Evolutionary conservation across 2,329 filamentous ascomycete species (phyloP), one percentile per base, ranked within the genome.

Genomic region (Dichotomopilus funicola): DNA sequence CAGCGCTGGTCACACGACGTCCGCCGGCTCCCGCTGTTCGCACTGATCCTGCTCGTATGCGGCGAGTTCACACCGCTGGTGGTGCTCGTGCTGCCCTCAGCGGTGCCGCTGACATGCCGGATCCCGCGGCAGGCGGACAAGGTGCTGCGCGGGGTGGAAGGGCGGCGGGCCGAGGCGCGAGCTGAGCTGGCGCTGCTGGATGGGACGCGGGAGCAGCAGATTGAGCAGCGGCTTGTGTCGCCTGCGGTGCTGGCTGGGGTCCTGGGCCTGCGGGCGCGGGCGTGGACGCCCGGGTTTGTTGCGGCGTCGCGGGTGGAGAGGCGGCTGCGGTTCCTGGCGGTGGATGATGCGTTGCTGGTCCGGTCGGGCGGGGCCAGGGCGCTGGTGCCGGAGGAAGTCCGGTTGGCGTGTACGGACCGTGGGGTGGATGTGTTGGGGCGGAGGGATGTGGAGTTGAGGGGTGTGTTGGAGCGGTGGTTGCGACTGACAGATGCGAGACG

Each of bases 1-100:
- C 74, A 74, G 58, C 81, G 92, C 56, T 85, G 84, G 43, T 74
- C 76, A 43, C 80, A 87, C 64, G 94, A 97, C 69, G 72, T 89
- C 46, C 73, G 82, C n/a, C 85, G 90, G 31, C 76, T 96, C 51
- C 89, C 91, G 0, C 70, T 88, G 1, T 96, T 99, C 68, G 85
- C 76, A 0, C 59, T 95, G 3, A 73, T 96, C 49, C 77, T 96
- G 6, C 65, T 92, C 1, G 60, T 95, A 12, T 89, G 88, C 67
- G 92, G 91, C 33, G 92, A 97, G 71, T 86, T 95, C 72, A 89
- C 91, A 1, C 90, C 91, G 0, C 67, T 97, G 5, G 72, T 95
- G 5, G 86, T 95, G 1, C 74, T 91, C 6, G 80, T 83, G 36
- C 73, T 95, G 33, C 83, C 85, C 19, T 74, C 74, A 40, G 75